phyloP scores from a whole-genome alignment of 192 early-diverging fungal species.

The Dissophora globulifera region DNA sequence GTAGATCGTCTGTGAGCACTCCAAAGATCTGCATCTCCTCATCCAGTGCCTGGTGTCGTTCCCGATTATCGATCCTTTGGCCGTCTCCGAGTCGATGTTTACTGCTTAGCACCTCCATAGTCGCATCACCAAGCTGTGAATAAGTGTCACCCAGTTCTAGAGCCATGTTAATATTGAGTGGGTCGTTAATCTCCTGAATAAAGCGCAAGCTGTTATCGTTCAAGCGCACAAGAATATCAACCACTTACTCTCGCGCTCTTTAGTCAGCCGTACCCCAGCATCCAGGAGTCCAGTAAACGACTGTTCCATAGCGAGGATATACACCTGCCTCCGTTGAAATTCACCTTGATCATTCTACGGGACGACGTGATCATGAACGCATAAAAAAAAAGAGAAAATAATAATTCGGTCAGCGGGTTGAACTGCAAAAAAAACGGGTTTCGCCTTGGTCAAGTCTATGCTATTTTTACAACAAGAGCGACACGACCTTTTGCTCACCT shows the following conservation, averaged over 20 bases:
- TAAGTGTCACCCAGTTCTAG: slow-evolving; percentile 52
- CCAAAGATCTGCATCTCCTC: slow-evolving; percentile 63
- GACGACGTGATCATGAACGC: neutral
- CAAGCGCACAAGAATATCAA: neutral
- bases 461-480: neutral
- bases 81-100: slow-evolving; percentile 62
- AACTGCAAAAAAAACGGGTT: neutral
- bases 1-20: slow-evolving; percentile 58
- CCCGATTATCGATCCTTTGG: slow-evolving; percentile 50
- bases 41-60: slow-evolving; percentile 57
- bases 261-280: slow-evolving; percentile 37
- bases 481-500: slow-evolving; percentile 32
- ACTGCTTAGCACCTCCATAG: slow-evolving; percentile 62
- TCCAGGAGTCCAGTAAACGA: slow-evolving; percentile 43
- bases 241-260: slow-evolving; percentile 48
- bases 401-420: too few species aligned
- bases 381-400: too few species aligned
- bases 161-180: neutral
- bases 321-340: slow-evolving; percentile 47
- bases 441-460: too few species aligned
- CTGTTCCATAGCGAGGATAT: slow-evolving; percentile 45
- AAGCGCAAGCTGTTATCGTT: too few species aligned
- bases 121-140: slow-evolving; percentile 59
- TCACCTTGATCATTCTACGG: slow-evolving; percentile 54
- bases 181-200: too few species aligned